Conservation (phyloP, 2,329 filamentous ascomycete species). For the Pyrenophora seminiperda region DNA sequence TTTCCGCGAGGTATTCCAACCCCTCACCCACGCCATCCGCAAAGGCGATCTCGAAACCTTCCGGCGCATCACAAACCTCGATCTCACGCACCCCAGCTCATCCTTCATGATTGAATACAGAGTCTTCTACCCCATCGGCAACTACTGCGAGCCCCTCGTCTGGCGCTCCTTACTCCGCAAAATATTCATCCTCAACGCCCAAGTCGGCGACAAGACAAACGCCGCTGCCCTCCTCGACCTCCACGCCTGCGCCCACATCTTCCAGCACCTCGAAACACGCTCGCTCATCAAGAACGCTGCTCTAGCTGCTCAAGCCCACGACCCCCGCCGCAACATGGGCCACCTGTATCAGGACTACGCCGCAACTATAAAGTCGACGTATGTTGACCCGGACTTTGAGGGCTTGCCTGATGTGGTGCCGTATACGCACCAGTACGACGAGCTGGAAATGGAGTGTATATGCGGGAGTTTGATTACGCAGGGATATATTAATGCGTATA, state of each 20-base stretch:
- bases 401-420: slow-evolving; percentile 40
- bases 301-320: slow-evolving; percentile 34
- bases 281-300: slow-evolving; percentile 33
- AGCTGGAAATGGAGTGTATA: slow-evolving; percentile 75
- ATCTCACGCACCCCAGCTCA: slow-evolving; percentile 29
- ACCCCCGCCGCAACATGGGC: slow-evolving; percentile 49
- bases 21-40: slow-evolving; percentile 73
- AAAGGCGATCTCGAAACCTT: slow-evolving; percentile 77
- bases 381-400: slow-evolving; percentile 55
- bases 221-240: slow-evolving; percentile 75
- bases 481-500: slow-evolving; percentile 80
- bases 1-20: slow-evolving; percentile 70
- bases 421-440: slow-evolving; percentile 53
- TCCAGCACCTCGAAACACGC: slow-evolving; percentile 67
- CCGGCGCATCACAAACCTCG: slow-evolving; percentile 66
- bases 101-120: slow-evolving; percentile 77
- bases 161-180: slow-evolving; percentile 83
- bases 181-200: slow-evolving; percentile 77
- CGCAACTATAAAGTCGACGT: slow-evolving; percentile 45
- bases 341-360: slow-evolving; percentile 58
- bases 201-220: slow-evolving; percentile 57
- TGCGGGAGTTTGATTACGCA: slow-evolving; percentile 78
- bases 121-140: slow-evolving; percentile 74
- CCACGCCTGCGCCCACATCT: slow-evolving; percentile 67
- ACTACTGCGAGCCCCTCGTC: slow-evolving; percentile 78